Base-by-base conservation (phyloP, 768 basidiomycete genomes). In the Naganishia antarctica region DNA sequence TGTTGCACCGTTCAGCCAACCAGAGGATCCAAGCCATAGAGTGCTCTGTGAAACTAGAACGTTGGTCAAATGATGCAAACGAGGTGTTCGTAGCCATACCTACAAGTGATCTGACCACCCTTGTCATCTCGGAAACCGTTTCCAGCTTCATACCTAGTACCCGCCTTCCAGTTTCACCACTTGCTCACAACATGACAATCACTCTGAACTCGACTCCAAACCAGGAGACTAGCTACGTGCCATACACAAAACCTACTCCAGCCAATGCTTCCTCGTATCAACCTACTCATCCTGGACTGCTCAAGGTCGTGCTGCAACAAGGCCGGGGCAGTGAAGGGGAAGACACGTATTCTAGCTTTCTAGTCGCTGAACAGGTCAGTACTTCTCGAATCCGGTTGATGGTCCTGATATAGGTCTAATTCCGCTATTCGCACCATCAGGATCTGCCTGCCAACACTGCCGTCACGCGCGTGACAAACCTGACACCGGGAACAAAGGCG, bases 401-500 rank as follows among this genome's bases (percentile, higher is more conserved):
- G 21, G 41, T 8, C 25, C 25, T 16, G 28, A 16, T 50, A 18
- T 31, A 2, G 43, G 18, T 23, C 15, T 43, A 26, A 21, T 45
- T 18, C 25, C 15, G 7, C 32, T 6, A 5, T 34, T 59, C 7
- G 0, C 9, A 9, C 16, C 26, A 15, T 29, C 21, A 77, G 76
- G 74, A 77, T 28, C 67, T 73, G 21, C 26, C 50, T 23, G 67
- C 76, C n/a, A 60, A 71, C 40, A 58, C 62, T 16, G 43, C 63
- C 32, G 70, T 77, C 58, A 68, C 70, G 4, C 58, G 21, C 11
- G 51, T 77, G 18, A 67, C 65, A 23, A 74, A 74, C 50, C 26
- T 74, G 25, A 74, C 72, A 9, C 25, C 64, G 9, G 76, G 73
- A 25, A 66, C 70, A 4, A 82, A 82, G 68, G 78, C 81, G 0